Base-by-base conservation (phyloP, 768 basidiomycete species). In the Auriscalpium vulgare region DNA sequence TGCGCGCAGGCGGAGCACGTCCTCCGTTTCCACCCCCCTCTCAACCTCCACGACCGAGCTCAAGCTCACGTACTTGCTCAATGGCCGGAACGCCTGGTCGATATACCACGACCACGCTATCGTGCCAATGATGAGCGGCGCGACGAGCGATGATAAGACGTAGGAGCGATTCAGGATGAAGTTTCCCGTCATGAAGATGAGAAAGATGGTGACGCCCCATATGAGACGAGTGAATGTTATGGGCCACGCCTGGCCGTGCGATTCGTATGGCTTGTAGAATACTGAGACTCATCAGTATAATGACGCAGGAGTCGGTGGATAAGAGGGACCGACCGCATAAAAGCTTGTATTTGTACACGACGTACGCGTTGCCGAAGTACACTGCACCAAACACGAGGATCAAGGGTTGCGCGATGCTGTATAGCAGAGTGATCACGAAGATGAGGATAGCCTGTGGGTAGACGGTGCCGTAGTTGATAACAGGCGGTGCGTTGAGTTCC, bases 181-280 rank as follows among this genome's bases (percentile, higher is more conserved):
- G 62, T 97, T 88, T 48, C 95, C 95, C 47, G 86, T 91, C 97
- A 98, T 98, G 78, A 98, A 97, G 47, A 94, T 68, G 55, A 95
- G 84, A 78, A 95, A 98, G 53, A 95, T 90, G 67, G 95, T 67
- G 55, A 98, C 81, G 47, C 91, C 95, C 87, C 91, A 91, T 36
- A 95, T 86, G 43, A 97, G 82, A 8, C 95, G 88, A 29, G 84
- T 80, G 69, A 95, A 97, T 0, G 97, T 95, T 62, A 97, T 84
- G 0, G 93, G 92, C 95, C 97, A 98, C 1, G 95, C 97, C 73
- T 97, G 94, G 2, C 97, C 97, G 63, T 88, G 89, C 2, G 90
- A 92, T 72, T 97, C 95, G 70, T 97, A 98, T 0, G 97, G 95
- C 66, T 97, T 97, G 75, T 97, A 97, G 75, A 95, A 98, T 17